Evolutionary conservation across 345 rosid species (phyloP).

Genomic region (Pseudoturritis turrita): DNA sequence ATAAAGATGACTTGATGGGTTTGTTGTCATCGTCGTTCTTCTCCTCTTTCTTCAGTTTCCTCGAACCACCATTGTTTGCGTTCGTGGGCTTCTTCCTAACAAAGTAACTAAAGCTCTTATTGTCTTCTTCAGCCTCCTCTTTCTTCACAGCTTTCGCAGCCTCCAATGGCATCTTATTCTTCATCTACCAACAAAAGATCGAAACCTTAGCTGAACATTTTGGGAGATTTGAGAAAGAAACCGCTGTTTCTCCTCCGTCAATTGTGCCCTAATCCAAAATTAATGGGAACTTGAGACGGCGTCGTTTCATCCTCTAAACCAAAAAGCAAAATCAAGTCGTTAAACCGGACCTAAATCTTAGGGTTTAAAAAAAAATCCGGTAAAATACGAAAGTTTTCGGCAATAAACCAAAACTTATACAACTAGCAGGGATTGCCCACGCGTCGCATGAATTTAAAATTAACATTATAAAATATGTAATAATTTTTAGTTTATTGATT

Average conservation of each 20-base stretch:
- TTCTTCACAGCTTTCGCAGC: constrained; percentile 41
- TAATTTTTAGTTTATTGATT: too few species aligned
- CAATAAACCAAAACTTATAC: background rate
- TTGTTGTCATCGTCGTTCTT: constrained; percentile 27
- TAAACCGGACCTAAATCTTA: background rate
- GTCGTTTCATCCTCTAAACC: background rate
- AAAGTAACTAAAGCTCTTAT: constrained; percentile 50
- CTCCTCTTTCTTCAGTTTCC: constrained; percentile 48
- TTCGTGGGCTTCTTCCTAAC: constrained; percentile 43
- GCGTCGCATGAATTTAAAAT: too few species aligned
- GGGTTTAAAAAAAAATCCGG: constrained; percentile 1
- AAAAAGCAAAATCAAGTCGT: background rate
- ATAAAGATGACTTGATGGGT: constrained; percentile 19
- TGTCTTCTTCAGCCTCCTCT: constrained; percentile 33
- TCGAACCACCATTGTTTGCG: constrained; percentile 33
- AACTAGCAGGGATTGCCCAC: too few species aligned
- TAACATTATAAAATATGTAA: too few species aligned
- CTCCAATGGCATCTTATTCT: constrained; percentile 50
- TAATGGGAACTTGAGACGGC: background rate
- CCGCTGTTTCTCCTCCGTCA: too few species aligned
- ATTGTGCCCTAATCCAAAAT: constrained; percentile 22
- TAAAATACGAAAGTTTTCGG: background rate
- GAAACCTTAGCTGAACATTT: background rate
- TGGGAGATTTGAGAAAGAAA: constrained; percentile 1
- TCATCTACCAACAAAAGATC: background rate